Evolutionary conservation across 345 rosid genomes (phyloP).

Genomic region (Lumnitzera racemosa): DNA sequence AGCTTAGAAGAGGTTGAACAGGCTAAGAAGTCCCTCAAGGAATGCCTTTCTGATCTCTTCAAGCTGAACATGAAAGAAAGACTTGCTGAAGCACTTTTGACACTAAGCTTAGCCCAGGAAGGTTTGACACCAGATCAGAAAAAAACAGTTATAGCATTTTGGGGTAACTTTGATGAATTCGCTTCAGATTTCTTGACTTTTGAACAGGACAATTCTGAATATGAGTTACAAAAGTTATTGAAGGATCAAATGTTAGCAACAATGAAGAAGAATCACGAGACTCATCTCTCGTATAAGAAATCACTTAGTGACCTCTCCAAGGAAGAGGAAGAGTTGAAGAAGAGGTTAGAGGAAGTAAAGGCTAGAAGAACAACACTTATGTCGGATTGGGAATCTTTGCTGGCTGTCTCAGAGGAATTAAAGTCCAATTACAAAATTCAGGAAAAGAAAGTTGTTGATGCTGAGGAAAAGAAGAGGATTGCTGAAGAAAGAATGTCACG

Average conservation of each 20-base stretch:
- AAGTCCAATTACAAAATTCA: constrained; percentile 5
- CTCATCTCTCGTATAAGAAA: constrained; percentile 3
- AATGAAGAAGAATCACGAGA: constrained; percentile 12
- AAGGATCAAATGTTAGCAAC: constrained; percentile 9
- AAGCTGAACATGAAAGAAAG: constrained; percentile 16
- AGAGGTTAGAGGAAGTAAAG: constrained; percentile 4
- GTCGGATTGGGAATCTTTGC: constrained; percentile 7
- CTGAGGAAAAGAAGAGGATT: constrained; percentile 12
- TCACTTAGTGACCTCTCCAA: not conserved
- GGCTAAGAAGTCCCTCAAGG: constrained; percentile 14
- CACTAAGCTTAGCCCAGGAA: constrained; percentile 1
- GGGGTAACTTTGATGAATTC: constrained; percentile 12
- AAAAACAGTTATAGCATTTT: constrained; percentile 3
- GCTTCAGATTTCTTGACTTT: constrained; percentile 10
- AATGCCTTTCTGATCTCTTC: constrained; percentile 16
- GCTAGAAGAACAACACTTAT: constrained; percentile 4
- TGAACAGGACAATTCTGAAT: constrained; percentile 8
- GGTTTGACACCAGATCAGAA: constrained; percentile 5
- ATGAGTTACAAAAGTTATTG: constrained; percentile 7
- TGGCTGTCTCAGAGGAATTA: constrained; percentile 7
- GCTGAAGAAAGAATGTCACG: constrained; percentile 18
- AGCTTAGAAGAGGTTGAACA: constrained; percentile 12
- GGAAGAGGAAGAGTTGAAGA: constrained; percentile 10
- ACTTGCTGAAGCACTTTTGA: constrained; percentile 10
- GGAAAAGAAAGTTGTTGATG: not conserved